A percentile compares a stretch with the other conserved stretches of the same genome.
phyloP scores from a whole-genome alignment of 495 filamentous ascomycete genomes.

The Xylaria flabelliformis region DNA sequence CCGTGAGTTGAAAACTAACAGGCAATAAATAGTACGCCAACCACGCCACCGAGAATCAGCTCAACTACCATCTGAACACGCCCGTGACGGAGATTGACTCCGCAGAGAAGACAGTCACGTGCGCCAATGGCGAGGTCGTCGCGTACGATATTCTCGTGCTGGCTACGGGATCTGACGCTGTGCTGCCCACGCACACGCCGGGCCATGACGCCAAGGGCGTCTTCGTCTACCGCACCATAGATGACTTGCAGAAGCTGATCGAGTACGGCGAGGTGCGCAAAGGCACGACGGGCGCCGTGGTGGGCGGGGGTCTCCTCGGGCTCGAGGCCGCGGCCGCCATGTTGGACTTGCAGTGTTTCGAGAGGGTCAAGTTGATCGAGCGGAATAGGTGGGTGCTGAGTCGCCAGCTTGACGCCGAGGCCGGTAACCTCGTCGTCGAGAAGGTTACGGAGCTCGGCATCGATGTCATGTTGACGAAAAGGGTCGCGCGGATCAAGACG shows the following conservation, averaged over 20 bases:
- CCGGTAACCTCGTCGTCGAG: constrained; percentile 82
- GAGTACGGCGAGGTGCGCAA: constrained; percentile 69
- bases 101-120: constrained; percentile 68
- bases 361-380: constrained; percentile 83
- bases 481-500: constrained; percentile 72
- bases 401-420: constrained; percentile 85
- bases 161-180: constrained; percentile 89
- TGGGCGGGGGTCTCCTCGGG: constrained; percentile 90
- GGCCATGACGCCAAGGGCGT: constrained; percentile 86
- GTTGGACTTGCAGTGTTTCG: constrained; percentile 84
- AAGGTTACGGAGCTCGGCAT: constrained; percentile 82
- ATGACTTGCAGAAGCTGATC: constrained; percentile 84
- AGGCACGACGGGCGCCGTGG: constrained; percentile 76
- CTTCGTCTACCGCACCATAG: constrained; percentile 94
- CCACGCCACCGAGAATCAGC: constrained; percentile 62
- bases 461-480: constrained; percentile 81
- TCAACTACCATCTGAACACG: constrained; percentile 87
- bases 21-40: constrained; percentile 29
- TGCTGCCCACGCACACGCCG: constrained; percentile 80
- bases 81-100: constrained; percentile 74
- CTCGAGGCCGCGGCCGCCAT: constrained; percentile 95
- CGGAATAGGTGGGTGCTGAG: constrained; percentile 89
- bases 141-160: constrained; percentile 88
- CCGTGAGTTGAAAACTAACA: not conserved
- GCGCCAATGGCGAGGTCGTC: constrained; percentile 73